Percentiles rank a stretch among this genome's conserved stretches.
Conservation (phyloP, 805 yeast genomes). For the Zygosaccharomyces bisporus region DNA sequence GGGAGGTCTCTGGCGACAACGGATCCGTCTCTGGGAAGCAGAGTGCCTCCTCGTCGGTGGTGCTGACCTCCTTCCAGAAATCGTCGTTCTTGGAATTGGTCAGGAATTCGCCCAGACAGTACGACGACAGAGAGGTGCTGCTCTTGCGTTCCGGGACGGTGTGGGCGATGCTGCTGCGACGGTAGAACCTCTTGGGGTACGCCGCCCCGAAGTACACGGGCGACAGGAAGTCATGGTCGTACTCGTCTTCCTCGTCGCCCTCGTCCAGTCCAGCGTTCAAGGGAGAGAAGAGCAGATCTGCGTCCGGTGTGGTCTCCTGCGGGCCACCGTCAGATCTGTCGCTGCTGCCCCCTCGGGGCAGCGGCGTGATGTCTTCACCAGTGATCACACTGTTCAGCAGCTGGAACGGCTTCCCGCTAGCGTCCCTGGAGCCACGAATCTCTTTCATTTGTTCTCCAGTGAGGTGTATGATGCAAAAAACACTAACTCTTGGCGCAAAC, state of each 20-base stretch:
- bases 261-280: slow-evolving; percentile 17
- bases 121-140: slow-evolving; percentile 8
- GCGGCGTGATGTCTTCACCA: slow-evolving; percentile 28
- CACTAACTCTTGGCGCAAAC: not conserved
- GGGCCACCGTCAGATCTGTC: slow-evolving; percentile 6
- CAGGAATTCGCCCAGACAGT: slow-evolving; percentile 9
- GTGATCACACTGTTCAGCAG: slow-evolving; percentile 26
- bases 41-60: slow-evolving; percentile 27
- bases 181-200: slow-evolving; percentile 25
- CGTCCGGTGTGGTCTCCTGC: slow-evolving; percentile 16
- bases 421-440: slow-evolving; percentile 8
- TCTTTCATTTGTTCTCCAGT: slow-evolving; percentile 1
- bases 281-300: slow-evolving; percentile 31
- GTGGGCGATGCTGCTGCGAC: slow-evolving; percentile 7
- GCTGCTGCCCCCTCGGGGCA: slow-evolving; percentile 10
- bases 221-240: slow-evolving; percentile 18
- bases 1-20: slow-evolving; percentile 6
- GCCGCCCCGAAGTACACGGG: slow-evolving; percentile 20
- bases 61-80: slow-evolving; percentile 35
- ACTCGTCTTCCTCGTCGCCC: slow-evolving; percentile 22
- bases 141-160: slow-evolving; percentile 10
- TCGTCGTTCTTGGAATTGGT: slow-evolving; percentile 23
- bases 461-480: not conserved
- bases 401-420: slow-evolving; percentile 18
- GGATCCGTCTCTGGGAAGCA: slow-evolving; percentile 9